Evolutionary conservation across 768 basidiomycete genomes (phyloP).

Genomic region (Lanmaoa rubissima): DNA sequence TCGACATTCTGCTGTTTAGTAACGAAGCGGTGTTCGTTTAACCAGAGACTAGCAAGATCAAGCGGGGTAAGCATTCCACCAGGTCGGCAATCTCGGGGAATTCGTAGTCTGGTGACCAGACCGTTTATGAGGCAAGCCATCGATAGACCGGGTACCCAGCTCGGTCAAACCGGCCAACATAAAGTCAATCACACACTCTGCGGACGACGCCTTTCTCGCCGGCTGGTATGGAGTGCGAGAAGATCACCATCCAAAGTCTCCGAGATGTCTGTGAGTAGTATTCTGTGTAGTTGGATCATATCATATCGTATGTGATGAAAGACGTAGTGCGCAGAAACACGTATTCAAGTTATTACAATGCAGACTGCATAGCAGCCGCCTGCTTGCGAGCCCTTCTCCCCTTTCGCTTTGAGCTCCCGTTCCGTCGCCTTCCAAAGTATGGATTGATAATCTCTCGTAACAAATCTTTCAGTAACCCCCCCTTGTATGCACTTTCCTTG

Average conservation of each 20-base stretch:
- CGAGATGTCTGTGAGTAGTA: background rate
- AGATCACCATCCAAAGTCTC: too few species aligned
- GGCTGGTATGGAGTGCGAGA: background rate
- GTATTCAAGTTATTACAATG: background rate
- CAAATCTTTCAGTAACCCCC: constrained; percentile 31
- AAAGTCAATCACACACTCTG: background rate
- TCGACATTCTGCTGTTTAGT: too few species aligned
- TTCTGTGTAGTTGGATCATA: background rate
- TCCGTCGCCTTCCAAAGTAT: constrained; percentile 17
- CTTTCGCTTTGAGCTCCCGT: constrained; percentile 20
- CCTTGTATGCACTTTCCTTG: constrained; percentile 24
- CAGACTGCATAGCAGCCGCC: background rate
- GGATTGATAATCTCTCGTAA: constrained; percentile 28
- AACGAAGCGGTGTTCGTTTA: too few species aligned
- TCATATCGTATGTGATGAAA: too few species aligned
- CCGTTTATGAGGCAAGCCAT: too few species aligned
- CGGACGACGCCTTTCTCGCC: background rate
- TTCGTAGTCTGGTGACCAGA: too few species aligned
- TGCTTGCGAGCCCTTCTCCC: constrained; percentile 12
- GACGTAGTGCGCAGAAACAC: background rate
- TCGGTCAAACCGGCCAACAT: background rate
- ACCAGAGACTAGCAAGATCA: too few species aligned
- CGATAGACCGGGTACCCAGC: too few species aligned
- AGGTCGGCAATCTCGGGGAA: too few species aligned
- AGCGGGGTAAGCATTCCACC: too few species aligned